Base-by-base conservation (phyloP, 345 rosid species). In the Eucalyptus polybractea region DNA sequence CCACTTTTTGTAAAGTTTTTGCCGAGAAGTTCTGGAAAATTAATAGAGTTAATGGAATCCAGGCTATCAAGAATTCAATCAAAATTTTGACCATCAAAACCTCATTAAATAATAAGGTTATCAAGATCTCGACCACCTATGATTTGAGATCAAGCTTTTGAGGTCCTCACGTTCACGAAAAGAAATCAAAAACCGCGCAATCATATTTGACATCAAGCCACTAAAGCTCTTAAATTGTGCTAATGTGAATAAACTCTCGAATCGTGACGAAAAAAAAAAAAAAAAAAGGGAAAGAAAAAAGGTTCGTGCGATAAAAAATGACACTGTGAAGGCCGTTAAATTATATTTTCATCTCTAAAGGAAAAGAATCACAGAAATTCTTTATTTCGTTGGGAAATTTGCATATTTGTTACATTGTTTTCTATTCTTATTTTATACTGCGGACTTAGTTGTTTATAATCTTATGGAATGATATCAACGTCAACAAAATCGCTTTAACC, bases 281-380 rank as follows among this genome's bases (percentile, higher is more conserved):
- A 17, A 16, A 0, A 5, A 19, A 69, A 29, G 8, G 1, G 1
- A 8, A 19, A 9, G 0, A 3, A 29, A 13, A 17, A 17, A 37
- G 2, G 25, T 17, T 17, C 13, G 2, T 69, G 44, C 24, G 24
- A 69, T 17, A 37, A 69, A 33, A 69, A 22, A 17, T 33, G 10
- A 17, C 44, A 69, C 24, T 1, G 0, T 69, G 24, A 69, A 69
- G 42, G 80, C 24, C 13, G 7, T 69, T 69, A 29, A 62, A 62
- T 29, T 62, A 17, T n/a, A 42, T 17, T 17, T 69, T 69, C 24
- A 69, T 69, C 44, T 69, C 42, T 33, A 8, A 33, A 8, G 44
- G 7, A 17, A 17, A 33, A 69, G 81, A 69, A 33, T 17, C 7
- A 33, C 13, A 69, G 13, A 69, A 69, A 69, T 69, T 33, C 4